Conservation (phyloP, 306 rosid genomes). For the Carpinus fangiana region DNA sequence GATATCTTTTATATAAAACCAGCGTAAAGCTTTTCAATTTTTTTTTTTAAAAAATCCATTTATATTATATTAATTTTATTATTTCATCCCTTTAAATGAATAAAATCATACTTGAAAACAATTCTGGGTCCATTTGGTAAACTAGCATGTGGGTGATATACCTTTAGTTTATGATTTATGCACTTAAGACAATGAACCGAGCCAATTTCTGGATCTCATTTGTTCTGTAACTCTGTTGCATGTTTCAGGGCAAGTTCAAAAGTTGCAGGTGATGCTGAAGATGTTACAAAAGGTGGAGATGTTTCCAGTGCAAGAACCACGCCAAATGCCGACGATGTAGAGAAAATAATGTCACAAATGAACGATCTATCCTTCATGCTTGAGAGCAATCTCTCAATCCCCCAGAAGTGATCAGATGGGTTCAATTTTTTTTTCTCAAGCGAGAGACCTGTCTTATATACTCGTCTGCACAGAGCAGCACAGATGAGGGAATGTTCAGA, state of each 20-base stretch:
- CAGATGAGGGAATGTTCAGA: neutral
- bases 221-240: slow-evolving; percentile 28
- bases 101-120: neutral
- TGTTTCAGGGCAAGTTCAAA: slow-evolving; percentile 46
- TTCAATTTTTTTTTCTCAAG: slow-evolving; percentile 21
- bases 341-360: slow-evolving; percentile 72
- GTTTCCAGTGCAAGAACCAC: slow-evolving; percentile 36
- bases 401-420: slow-evolving; percentile 56
- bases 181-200: slow-evolving; percentile 11
- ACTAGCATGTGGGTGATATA: slow-evolving; percentile 16
- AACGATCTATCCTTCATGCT: slow-evolving; percentile 93
- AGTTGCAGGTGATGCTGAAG: slow-evolving; percentile 30
- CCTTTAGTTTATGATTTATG: slow-evolving; percentile 19
- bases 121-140: neutral
- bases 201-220: slow-evolving; percentile 5
- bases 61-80: neutral
- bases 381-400: slow-evolving; percentile 62
- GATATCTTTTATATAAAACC: neutral
- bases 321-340: slow-evolving; percentile 51
- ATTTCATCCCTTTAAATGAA: neutral
- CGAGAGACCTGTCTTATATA: neutral
- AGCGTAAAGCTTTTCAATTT: neutral
- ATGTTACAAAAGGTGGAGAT: slow-evolving; percentile 15
- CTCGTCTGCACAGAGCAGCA: neutral
- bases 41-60: neutral